Percentiles rank a stretch among this genome's conserved stretches.
These are phyloP conservation scores for Eucalyptus tenuipes DNA, from an alignment of 345 rosid species.

Conservation along the genomic window DNA sequence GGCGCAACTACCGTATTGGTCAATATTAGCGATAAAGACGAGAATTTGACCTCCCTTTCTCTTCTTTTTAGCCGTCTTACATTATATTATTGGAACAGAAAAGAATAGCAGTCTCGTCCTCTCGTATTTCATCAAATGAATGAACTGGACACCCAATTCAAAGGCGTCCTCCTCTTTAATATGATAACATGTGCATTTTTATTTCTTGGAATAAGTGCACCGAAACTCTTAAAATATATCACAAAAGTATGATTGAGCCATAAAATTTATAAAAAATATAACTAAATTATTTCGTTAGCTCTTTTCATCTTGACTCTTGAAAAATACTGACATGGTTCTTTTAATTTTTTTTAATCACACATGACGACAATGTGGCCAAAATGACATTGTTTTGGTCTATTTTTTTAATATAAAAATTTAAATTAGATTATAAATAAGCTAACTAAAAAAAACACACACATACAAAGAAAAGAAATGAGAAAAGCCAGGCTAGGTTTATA, in stretches of 20 bases:
- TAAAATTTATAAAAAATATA: no score
- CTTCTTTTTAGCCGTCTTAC: background rate
- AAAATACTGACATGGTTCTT: accelerated
- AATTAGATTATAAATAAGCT: no score
- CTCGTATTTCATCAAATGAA: background rate
- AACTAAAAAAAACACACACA: background rate
- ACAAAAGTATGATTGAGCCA: background rate
- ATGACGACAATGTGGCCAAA: no score
- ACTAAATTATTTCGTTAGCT: no score
- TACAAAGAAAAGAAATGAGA: accelerated
- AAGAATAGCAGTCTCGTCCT: background rate
- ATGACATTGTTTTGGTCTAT: accelerated
- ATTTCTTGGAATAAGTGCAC: background rate
- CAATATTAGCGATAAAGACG: background rate
- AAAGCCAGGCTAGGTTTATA: background rate
- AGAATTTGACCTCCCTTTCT: background rate
- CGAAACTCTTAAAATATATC: no score
- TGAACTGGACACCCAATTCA: background rate
- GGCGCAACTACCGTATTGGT: background rate
- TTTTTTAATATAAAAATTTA: no score
- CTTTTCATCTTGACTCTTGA: no score
- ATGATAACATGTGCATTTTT: no score
- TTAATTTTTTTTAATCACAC: no score
- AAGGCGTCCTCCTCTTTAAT: background rate
- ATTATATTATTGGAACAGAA: no score